These are phyloP conservation scores for Spergularia azorica DNA, from an alignment of 179 eudicot genomes.

Conservation along the genomic window DNA sequence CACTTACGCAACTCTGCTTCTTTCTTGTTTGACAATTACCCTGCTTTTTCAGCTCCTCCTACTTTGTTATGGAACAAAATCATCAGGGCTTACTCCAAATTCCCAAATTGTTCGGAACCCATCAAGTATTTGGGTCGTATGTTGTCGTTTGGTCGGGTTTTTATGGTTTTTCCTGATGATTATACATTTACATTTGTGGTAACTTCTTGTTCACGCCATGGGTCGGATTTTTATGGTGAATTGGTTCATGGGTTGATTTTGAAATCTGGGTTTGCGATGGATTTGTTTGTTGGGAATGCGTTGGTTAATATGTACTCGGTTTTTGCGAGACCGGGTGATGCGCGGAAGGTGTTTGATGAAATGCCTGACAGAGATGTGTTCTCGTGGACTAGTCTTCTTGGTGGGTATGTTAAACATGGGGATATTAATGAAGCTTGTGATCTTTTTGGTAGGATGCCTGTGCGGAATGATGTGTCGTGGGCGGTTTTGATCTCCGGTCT, in stretches of 20 bases:
- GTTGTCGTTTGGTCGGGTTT: slow-evolving; percentile 25
- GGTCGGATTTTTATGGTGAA: not conserved
- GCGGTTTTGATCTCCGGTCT: slow-evolving; percentile 67
- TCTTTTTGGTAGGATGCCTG: slow-evolving; percentile 54
- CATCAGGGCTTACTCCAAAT: slow-evolving; percentile 44
- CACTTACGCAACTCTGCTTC: slow-evolving; percentile 20
- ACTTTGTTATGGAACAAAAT: slow-evolving; percentile 40
- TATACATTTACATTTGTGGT: slow-evolving; percentile 65
- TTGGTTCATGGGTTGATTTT: slow-evolving; percentile 57
- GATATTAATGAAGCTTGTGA: slow-evolving; percentile 49
- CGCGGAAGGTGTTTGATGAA: slow-evolving; percentile 57
- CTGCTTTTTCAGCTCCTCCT: slow-evolving; percentile 30
- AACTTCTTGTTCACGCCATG: slow-evolving; percentile 6
- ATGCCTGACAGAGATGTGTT: slow-evolving; percentile 60
- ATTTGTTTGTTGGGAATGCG: slow-evolving; percentile 66
- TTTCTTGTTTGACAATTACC: slow-evolving; percentile 34
- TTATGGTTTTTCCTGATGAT: slow-evolving; percentile 50
- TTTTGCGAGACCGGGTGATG: slow-evolving; percentile 40
- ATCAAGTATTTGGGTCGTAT: slow-evolving; percentile 32
- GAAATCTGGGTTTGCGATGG: slow-evolving; percentile 48
- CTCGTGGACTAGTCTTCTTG: slow-evolving; percentile 71
- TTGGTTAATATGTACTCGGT: slow-evolving; percentile 51
- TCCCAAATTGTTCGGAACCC: slow-evolving; percentile 32
- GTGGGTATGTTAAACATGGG: slow-evolving; percentile 66
- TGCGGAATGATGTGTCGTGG: slow-evolving; percentile 75